phyloP scores from a whole-genome alignment of 352 stramenopile genomes.

The Blastocystis sp. region DNA sequence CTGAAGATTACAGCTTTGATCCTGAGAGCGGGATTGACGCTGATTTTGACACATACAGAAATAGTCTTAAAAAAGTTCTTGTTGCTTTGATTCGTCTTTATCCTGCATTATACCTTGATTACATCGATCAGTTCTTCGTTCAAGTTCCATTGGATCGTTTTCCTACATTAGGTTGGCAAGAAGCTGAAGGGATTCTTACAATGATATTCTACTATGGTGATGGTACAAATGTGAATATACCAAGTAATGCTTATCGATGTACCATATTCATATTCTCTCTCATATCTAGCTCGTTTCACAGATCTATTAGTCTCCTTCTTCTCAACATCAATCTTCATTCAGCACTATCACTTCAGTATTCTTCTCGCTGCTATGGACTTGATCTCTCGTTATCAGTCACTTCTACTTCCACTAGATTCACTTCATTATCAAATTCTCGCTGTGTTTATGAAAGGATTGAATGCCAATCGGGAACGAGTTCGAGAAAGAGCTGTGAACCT shows the following conservation, averaged over 20 bases:
- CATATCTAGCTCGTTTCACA: conserved; percentile 7
- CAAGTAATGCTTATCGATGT: conserved; percentile 1
- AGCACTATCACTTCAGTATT: conserved; percentile 27
- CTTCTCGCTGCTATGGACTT: conserved; percentile 28
- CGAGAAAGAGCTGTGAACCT: neutral
- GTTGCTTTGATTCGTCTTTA: neutral
- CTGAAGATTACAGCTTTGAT: conserved; percentile 45
- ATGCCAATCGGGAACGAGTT: neutral
- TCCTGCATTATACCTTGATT: conserved; percentile 34
- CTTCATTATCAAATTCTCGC: neutral
- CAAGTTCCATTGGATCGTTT: conserved; percentile 11
- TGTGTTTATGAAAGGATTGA: conserved; percentile 26
- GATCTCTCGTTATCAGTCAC: conserved; percentile 11
- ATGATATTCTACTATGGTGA: conserved; percentile 43
- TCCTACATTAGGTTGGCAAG: neutral
- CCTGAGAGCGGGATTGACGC: conserved; percentile 41
- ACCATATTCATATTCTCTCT: neutral
- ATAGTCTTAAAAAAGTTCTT: conserved; percentile 3
- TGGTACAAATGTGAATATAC: conserved; percentile 30
- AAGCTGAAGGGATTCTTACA: conserved; percentile 31
- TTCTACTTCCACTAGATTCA: neutral
- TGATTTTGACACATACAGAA: conserved; percentile 12
- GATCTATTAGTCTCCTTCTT: neutral
- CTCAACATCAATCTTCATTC: neutral
- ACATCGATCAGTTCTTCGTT: neutral